phyloP scores from a whole-genome alignment of 306 rosid genomes.

The Urtica urens region DNA sequence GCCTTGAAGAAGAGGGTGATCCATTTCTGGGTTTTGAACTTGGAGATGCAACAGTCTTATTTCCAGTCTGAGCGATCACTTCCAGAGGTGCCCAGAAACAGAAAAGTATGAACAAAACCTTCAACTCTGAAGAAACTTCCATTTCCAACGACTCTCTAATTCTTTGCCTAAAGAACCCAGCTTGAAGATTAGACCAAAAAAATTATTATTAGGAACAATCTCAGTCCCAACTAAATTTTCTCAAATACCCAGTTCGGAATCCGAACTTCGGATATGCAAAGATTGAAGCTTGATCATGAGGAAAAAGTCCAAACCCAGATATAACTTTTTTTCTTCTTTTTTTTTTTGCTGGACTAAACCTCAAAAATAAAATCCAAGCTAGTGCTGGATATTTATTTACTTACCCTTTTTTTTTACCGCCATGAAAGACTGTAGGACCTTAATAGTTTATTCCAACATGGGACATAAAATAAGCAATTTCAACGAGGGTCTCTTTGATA shows the following conservation, averaged over 20 bases:
- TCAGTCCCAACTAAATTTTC: background rate
- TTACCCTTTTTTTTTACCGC: conserved; percentile 1
- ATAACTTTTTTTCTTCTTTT: too few relatives aligned
- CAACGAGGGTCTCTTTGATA: conserved; percentile 5
- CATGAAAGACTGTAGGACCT: conserved; percentile 12
- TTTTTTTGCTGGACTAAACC: too few relatives aligned
- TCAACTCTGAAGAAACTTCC: conserved; percentile 23
- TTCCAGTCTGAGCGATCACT: conserved; percentile 35
- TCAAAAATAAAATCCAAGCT: background rate
- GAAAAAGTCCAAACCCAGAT: background rate
- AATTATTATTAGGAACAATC: conserved; percentile 18
- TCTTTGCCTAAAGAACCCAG: conserved; percentile 19
- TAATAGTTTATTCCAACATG: conserved; percentile 17
- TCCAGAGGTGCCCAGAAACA: conserved; percentile 35
- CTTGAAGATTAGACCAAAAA: conserved; percentile 18
- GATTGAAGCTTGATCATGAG: too few relatives aligned
- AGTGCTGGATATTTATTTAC: background rate
- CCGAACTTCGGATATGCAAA: too few relatives aligned
- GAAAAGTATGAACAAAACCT: conserved; percentile 25
- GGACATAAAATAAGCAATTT: conserved; percentile 17
- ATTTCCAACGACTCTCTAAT: conserved; percentile 5
- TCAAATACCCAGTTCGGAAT: too few relatives aligned
- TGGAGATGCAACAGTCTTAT: conserved; percentile 29
- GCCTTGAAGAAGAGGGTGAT: conserved; percentile 28
- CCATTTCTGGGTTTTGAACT: conserved; percentile 29